phyloP scores from a whole-genome alignment of 2,329 filamentous ascomycete species.

The Epichloe hybrida region DNA sequence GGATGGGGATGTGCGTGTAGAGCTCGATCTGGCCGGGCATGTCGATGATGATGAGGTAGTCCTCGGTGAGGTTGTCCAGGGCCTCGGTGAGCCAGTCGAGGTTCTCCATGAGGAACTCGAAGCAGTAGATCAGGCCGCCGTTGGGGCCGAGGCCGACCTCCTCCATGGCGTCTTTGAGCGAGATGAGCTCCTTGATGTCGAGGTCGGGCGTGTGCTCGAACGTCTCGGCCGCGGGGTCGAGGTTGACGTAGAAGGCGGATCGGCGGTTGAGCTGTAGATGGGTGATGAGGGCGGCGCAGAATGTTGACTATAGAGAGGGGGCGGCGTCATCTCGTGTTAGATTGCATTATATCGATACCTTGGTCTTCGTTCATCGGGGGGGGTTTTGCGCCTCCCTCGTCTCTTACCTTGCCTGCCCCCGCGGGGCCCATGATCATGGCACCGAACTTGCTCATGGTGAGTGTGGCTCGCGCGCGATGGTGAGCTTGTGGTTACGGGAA shows the following conservation, averaged over 20 bases:
- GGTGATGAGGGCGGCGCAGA: conserved; percentile 85
- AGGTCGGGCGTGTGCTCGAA: conserved; percentile 88
- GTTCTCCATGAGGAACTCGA: conserved; percentile 90
- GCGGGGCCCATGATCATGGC: conserved; percentile 88
- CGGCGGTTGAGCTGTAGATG: conserved; percentile 81
- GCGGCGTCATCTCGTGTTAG: background rate
- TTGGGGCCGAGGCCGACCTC: conserved; percentile 85
- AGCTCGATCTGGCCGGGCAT: conserved; percentile 99
- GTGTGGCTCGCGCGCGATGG: conserved; percentile 7
- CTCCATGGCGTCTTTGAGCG: conserved; percentile 91
- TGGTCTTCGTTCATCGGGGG: background rate
- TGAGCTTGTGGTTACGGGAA: background rate
- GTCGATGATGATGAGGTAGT: conserved; percentile 95
- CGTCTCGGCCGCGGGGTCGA: conserved; percentile 87
- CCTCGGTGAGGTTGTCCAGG: conserved; percentile 75
- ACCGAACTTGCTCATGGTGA: conserved; percentile 78
- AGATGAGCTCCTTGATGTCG: conserved; percentile 91
- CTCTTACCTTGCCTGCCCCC: conserved; percentile 71
- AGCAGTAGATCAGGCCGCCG: conserved; percentile 88
- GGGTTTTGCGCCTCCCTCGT: background rate
- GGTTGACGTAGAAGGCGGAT: conserved; percentile 96
- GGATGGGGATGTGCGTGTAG: conserved; percentile 89
- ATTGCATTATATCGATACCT: background rate
- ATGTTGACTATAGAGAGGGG: conserved; percentile 54
- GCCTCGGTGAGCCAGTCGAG: conserved; percentile 81